Base-by-base conservation (phyloP, 345 rosid species). In the Citrus cavaleriei region DNA sequence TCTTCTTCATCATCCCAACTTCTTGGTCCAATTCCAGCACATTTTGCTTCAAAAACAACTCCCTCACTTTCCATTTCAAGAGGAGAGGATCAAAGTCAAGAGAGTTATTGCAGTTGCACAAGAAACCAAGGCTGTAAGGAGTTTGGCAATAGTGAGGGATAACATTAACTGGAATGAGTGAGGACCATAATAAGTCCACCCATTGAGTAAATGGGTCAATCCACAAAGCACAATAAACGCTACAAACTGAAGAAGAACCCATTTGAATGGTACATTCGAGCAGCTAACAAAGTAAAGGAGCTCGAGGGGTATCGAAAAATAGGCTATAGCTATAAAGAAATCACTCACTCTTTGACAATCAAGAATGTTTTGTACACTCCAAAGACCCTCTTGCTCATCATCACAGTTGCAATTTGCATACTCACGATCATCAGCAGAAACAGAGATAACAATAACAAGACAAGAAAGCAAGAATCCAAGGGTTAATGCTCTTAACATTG, bases 211-310 rank as follows among this genome's bases (percentile, higher is more conserved):
- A 84, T 95, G 99, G 25, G 98, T 89, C 88, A 95, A 85, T 9
- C 99, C 99, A 80, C 99, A 95, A 63, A 95, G 97, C 72, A 95
- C 98, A 35, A 95, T 95, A 79, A 95, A 95, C 2, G 93, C 95
- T 65, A 95, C 90, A 82, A 95, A 95, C 70, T 90, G 89, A 74
- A 90, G 81, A 14, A 95, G 92, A 55, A 95, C 99, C 99, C 99
- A 95, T 91, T 95, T 95, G 86, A 95, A 95, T 14, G 99, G 99
- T 76, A 95, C 83, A 68, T 91, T 88, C 34, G 99, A 89, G 86
- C 91, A 92, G 85, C 98, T 95, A 78, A 95, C 81, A 77, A 95
- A 95, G 91, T 91, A 95, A 62, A 95, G 94, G 10, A 95, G 90
- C 83, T 95, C 99, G 3, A 95, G 87, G 7, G 99, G 99, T 73